Evolutionary conservation across 1,284 basidiomycete genomes (phyloP), one percentile per base, ranked within the genome.

Genomic region (Rhodotorula sp.): DNA sequence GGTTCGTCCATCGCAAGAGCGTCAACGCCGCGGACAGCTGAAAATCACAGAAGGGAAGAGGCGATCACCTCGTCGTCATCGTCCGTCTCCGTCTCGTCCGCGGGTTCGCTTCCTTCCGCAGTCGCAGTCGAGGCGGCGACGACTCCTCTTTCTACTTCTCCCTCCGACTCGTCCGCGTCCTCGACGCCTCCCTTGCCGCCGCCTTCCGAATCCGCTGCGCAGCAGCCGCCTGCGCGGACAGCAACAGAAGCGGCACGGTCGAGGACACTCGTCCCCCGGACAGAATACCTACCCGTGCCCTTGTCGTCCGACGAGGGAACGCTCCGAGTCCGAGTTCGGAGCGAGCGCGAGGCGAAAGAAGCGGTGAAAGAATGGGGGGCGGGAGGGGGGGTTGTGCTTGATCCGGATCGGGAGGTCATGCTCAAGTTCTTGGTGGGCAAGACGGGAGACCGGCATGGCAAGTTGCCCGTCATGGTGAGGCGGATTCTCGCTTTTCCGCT

Each of bases 371-470:
- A 21, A 34, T 34, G 34, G 34, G 34, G 34, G 3, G 38, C 43
- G 50, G 60, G 67, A 5, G 63, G 60, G 23, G 70, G 68, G 15
- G 66, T 74, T 56, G 66, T 67, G 28, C 31, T 74, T 4, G 79
- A 80, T 49, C 79, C 76, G 0, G 80, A 81, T 60, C 70, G 78
- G 8, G 80, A 80, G 68, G 56, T 80, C 2, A 77, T 78, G 71
- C 67, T 81, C 64, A 79, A 78, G 58, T 70, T 81, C 18, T 69
- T 81, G 16, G 67, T 80, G 15, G 80, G 80, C 4, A 70, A 78
- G 48, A 79, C 76, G 45, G 80, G 80, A 21, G 69, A 64, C 26
- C 80, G 77, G 59, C 80, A 80, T 61, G 70, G 78, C 54, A 75
- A 74, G 63, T 59, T 81, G 14, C 79, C 80, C 0, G 80, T 77